Percentiles rank a stretch among this genome's conserved stretches.
Evolutionary conservation across 1,284 basidiomycete species (phyloP).

Genomic region (Tylopilus microsporus): DNA sequence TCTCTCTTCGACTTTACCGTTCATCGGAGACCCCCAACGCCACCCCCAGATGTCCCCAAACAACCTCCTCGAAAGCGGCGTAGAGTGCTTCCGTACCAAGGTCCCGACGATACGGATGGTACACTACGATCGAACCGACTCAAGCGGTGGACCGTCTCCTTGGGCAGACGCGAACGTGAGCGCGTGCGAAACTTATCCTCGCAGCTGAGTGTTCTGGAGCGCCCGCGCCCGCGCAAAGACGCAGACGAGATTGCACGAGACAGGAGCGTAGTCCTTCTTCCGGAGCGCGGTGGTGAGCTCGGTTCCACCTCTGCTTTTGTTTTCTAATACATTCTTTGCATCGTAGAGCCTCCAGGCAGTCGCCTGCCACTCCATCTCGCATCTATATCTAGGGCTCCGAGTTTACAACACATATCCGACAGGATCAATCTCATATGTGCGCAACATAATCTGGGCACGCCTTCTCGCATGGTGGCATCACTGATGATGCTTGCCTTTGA

Average conservation of each 20-base stretch:
- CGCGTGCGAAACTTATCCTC: constrained; percentile 53
- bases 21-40: constrained; percentile 59
- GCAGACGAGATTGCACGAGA: constrained; percentile 69
- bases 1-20: constrained; percentile 75
- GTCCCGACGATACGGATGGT: constrained; percentile 50
- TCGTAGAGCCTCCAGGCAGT: constrained; percentile 63
- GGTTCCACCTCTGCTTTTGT: neutral
- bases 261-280: constrained; percentile 56
- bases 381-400: constrained; percentile 63
- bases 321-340: neutral
- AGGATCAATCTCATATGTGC: constrained; percentile 74
- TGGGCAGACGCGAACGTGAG: constrained; percentile 70
- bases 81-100: constrained; percentile 65
- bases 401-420: constrained; percentile 71
- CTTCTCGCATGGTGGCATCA: constrained; percentile 57
- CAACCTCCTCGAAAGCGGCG: constrained; percentile 68
- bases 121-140: constrained; percentile 58
- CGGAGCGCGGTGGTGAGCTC: constrained; percentile 58
- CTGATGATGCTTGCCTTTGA: constrained; percentile 75
- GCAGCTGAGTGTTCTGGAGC: constrained; percentile 38
- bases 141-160: constrained; percentile 69
- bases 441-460: constrained; percentile 63
- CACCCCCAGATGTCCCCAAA: constrained; percentile 56
- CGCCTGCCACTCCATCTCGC: constrained; percentile 65
- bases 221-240: constrained; percentile 40